Evolutionary conservation across 352 stramenopile genomes (phyloP).

Genomic region (Pythium folliculosum): DNA sequence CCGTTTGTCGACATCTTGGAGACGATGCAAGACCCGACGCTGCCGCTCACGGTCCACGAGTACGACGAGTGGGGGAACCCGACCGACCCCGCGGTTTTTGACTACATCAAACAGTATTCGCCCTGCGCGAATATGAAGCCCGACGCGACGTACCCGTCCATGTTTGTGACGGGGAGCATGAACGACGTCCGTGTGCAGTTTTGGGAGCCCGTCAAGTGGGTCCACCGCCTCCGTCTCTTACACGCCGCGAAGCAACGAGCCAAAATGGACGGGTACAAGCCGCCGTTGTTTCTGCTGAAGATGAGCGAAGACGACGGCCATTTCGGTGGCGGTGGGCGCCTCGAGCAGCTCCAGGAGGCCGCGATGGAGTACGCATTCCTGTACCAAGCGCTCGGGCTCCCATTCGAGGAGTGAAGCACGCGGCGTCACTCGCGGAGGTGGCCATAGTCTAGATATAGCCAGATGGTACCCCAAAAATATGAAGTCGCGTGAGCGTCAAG

Average conservation of each 20-base stretch:
- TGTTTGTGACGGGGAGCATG: slow-evolving; percentile 83
- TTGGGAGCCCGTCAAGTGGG: slow-evolving; percentile 87
- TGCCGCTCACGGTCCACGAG: slow-evolving; percentile 91
- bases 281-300: slow-evolving; percentile 54
- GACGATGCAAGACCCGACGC: slow-evolving; percentile 84
- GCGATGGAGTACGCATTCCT: slow-evolving; percentile 87
- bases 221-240: slow-evolving; percentile 69
- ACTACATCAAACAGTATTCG: slow-evolving; percentile 85
- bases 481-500: background rate
- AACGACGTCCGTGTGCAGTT: slow-evolving; percentile 85
- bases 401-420: slow-evolving; percentile 30
- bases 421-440: background rate
- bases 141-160: slow-evolving; percentile 57
- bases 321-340: slow-evolving; percentile 71
- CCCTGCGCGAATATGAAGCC: slow-evolving; percentile 70
- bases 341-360: slow-evolving; percentile 78
- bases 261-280: slow-evolving; percentile 19
- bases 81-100: slow-evolving; percentile 36
- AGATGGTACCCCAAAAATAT: slow-evolving; percentile 4
- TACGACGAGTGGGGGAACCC: slow-evolving; percentile 93
- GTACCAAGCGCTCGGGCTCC: slow-evolving; percentile 64
- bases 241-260: slow-evolving; percentile 28
- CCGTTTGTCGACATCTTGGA: slow-evolving; percentile 89
- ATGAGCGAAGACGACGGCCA: slow-evolving; percentile 83
- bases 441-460: slow-evolving; percentile 1